Evolutionary conservation across 345 rosid genomes (phyloP).

Genomic region (Rhizophora apiculata): DNA sequence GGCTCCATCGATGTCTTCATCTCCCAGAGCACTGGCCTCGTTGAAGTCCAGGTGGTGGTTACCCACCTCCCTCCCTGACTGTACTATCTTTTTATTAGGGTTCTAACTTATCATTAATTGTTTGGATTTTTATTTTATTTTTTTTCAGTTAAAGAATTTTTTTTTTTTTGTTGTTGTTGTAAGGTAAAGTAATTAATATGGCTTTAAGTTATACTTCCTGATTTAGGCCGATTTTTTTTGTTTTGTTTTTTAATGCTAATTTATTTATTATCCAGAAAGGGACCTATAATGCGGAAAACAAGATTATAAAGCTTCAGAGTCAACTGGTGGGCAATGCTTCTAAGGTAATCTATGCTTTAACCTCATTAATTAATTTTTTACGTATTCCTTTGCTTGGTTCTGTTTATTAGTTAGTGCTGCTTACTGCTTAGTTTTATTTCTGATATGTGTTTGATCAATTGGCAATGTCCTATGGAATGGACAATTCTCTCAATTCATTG

Average conservation of each 20-base stretch:
- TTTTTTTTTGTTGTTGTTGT: no score
- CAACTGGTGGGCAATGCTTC: slow-evolving; percentile 71
- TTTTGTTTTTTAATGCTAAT: no score
- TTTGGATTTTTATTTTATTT: background rate
- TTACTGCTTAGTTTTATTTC: no score
- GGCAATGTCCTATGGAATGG: no score
- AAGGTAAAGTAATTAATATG: no score
- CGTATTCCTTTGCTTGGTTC: no score
- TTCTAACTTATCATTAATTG: background rate
- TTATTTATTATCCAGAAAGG: slow-evolving; percentile 40
- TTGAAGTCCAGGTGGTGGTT: slow-evolving; percentile 50
- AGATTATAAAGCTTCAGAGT: slow-evolving; percentile 53
- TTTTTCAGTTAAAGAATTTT: no score
- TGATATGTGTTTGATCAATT: no score
- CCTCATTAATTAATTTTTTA: no score
- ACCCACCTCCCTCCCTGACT: background rate
- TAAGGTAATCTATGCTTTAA: slow-evolving; percentile 37
- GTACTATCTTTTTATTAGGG: background rate
- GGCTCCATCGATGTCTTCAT: slow-evolving; percentile 65
- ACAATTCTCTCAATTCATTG: no score
- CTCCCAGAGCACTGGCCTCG: slow-evolving; percentile 75
- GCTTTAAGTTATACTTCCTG: no score
- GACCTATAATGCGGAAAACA: slow-evolving; percentile 37
- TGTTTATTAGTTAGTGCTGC: no score
- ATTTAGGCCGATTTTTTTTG: background rate